These are phyloP conservation scores for Cryphonectria parasitica DNA, from an alignment of 2,329 filamentous ascomycete genomes.

Conservation along the genomic window DNA sequence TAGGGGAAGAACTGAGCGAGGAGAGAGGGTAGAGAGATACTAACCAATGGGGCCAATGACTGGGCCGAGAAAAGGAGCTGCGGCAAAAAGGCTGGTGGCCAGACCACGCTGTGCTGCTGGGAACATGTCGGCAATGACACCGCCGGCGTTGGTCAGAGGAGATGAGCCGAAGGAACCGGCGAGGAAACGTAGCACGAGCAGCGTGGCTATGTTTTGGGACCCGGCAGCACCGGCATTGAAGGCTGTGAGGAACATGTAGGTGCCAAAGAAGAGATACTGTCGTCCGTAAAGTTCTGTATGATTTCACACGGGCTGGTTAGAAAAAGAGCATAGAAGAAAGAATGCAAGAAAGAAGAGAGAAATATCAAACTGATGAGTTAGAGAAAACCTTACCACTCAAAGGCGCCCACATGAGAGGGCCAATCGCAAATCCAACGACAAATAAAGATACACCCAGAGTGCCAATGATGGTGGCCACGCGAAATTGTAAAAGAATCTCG, in stretches of 20 bases:
- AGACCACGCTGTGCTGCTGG: conserved; percentile 56
- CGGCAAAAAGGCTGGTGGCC: conserved; percentile 63
- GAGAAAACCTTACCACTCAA: conserved; percentile 38
- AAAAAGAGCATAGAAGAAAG: neutral
- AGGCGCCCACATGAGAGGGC: conserved; percentile 68
- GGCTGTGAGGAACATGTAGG: conserved; percentile 59
- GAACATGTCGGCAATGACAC: conserved; percentile 68
- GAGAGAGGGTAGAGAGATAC: neutral
- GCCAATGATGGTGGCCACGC: conserved; percentile 49
- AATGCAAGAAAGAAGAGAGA: neutral
- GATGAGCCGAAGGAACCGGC: conserved; percentile 66
- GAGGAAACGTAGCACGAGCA: conserved; percentile 73
- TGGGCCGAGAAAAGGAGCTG: conserved; percentile 67
- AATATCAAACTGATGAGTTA: too few relatives aligned
- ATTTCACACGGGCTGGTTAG: neutral
- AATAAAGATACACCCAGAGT: conserved; percentile 66
- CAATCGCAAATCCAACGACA: conserved; percentile 64
- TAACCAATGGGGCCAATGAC: conserved; percentile 45
- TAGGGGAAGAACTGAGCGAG: neutral
- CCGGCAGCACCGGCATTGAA: conserved; percentile 66
- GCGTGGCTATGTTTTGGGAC: conserved; percentile 58
- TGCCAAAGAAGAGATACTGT: conserved; percentile 62
- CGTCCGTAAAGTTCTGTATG: conserved; percentile 62
- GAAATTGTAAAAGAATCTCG: conserved; percentile 56
- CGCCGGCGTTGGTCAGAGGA: conserved; percentile 65